Base-by-base conservation (phyloP, 306 rosid species). In the Glycine latifolia region DNA sequence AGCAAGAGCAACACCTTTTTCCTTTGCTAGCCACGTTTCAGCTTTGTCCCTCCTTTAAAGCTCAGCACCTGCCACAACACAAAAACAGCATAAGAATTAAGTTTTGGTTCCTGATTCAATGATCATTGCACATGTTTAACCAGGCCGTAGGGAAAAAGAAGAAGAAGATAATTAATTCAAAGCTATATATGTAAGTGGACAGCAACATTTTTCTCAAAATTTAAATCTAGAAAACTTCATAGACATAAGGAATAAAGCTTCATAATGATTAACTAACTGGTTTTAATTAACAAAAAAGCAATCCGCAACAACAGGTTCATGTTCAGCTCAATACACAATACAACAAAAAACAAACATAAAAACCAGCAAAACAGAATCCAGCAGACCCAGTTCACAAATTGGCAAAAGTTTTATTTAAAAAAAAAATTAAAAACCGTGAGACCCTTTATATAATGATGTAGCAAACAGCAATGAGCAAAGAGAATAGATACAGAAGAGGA, bases 51-150 rank as follows among this genome's bases (percentile, higher is more conserved):
- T 81, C 52, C 78, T 20, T 74, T 59, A 73, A 79, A 81, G 56
- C 79, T 71, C 63, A 48, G 53, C 68, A 67, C 79, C 79, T 82
- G 54, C 81, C 53, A 85, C 80, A 84, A 82, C 80, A 85, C 73
- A 65, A 86, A 26, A 49, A 79, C 85, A 75, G 12, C 65, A 80
- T 78, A 69, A 61, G 53, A 16, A 44, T 44, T 5, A 44, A 47
- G 6, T 20, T 37, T n/a, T 68, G 63, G 11, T 61, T 67, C 7
- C 73, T 9, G 35, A 31, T 43, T 46, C 37, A 44, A 15, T n/a
- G 4, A 44, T 44, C 73, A 67, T 67, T 48, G 76, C 44, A 61
- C 73, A 77, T 14, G 73, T 46, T 13, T 3, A 59, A 59, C 14
- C 4, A 8, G 66, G 39, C 13, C 66, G 16, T 2, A 10, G 14